phyloP scores from a whole-genome alignment of 805 yeast genomes.

The Ascoidea asiatica region DNA sequence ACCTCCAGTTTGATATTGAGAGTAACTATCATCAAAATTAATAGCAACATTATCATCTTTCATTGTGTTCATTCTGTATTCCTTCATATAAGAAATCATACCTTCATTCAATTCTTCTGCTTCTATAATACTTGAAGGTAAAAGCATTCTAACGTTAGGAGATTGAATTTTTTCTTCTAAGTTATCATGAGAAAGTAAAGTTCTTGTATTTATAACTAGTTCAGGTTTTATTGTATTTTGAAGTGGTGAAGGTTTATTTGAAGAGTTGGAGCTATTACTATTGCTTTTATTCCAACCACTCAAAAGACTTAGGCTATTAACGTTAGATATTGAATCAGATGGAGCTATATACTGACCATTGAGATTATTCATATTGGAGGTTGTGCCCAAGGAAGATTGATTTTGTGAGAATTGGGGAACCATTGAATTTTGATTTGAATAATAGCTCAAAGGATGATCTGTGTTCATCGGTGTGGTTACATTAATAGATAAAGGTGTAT shows the following conservation, averaged over 20 bases:
- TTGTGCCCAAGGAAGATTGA: too few relatives aligned
- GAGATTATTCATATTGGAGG: too few relatives aligned
- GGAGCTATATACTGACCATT: too few relatives aligned
- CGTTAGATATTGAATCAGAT: too few relatives aligned
- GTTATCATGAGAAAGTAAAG: background rate
- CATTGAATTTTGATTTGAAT: background rate
- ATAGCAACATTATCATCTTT: background rate
- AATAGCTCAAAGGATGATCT: background rate
- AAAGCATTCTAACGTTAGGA: background rate
- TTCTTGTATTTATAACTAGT: background rate
- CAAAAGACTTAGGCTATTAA: too few relatives aligned
- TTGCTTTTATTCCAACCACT: too few relatives aligned
- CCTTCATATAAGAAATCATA: background rate
- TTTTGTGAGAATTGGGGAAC: too few relatives aligned
- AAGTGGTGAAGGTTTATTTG: background rate
- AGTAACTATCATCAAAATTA: background rate
- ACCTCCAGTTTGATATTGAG: background rate
- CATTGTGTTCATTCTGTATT: background rate
- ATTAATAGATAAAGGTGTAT: background rate
- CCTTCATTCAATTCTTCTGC: background rate
- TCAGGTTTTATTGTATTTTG: background rate
- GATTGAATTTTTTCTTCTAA: background rate
- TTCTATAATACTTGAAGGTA: background rate
- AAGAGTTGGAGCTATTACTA: background rate
- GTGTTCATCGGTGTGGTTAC: background rate